Evolutionary conservation across 768 basidiomycete species (phyloP), one percentile per base, ranked within the genome.

Genomic region (Amanita fuliginea): DNA sequence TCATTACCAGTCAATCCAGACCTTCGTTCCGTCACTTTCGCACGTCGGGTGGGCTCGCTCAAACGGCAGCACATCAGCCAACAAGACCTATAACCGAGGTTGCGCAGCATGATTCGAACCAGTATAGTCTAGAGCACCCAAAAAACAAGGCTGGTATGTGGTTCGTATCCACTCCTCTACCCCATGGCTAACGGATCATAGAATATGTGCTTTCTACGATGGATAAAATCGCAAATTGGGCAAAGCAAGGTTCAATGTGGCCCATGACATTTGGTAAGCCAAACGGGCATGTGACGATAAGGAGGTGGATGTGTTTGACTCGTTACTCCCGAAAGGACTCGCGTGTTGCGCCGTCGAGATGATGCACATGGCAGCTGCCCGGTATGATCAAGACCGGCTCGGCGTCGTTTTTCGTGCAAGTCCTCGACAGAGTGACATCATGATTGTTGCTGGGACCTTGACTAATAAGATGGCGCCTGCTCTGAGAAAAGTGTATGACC

Each of bases 381-480:
- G 96, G 51, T 99, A 98, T 65, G 96, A 99, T 67, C 96, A 98
- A 65, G 96, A 99, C 65, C 80, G 96, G 53, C 73, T 99, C 28
- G 96, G 96, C 55, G 83, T 98, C 51, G 88, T 99, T 36, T 99
- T 99, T 74, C 91, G 96, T 72, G 96, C 95, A n/a, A 91, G 86
- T 71, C 96, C 96, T 40, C 85, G 96, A 53, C 90, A 97, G 70
- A 90, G 86, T 53, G 92, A 96, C 62, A 86, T 96, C 61, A 97
- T 97, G 95, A 99, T 99, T 62, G 96, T 99, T 40, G 95, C 95
- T 42, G 96, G 96, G 30, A 99, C 96, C 0, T 70, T 99, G 59
- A 99, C 96, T 54, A 99, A 99, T 74, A 98, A 99, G 72, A 99
- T 99, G 96, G 96, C 94, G 4, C 96, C 96, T 36, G 95, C 96